These are phyloP conservation scores for Penicillium sp. DNA, from an alignment of 2,329 filamentous ascomycete species.

Conservation along the genomic window DNA sequence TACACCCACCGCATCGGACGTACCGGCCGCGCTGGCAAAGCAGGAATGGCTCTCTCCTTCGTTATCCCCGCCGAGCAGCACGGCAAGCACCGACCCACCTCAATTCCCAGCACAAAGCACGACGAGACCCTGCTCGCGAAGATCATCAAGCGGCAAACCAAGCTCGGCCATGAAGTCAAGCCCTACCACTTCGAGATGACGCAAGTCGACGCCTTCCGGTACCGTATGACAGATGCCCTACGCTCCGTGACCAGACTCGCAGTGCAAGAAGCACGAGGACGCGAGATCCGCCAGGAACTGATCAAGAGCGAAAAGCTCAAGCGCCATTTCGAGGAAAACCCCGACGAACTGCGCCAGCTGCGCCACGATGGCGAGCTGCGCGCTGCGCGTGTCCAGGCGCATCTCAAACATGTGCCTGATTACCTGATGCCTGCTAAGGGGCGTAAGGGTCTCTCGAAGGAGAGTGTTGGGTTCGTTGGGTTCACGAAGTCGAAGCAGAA, in stretches of 20 bases:
- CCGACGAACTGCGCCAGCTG: constrained; percentile 79
- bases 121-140: constrained; percentile 82
- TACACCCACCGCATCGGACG: constrained; percentile 97
- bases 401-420: constrained; percentile 91
- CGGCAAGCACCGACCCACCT: constrained; percentile 86
- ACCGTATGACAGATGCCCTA: constrained; percentile 89
- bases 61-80: constrained; percentile 79
- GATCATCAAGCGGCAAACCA: constrained; percentile 75
- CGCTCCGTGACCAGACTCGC: constrained; percentile 86
- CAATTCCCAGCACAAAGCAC: constrained; percentile 69
- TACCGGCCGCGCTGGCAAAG: constrained; percentile 85
- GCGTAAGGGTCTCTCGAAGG: constrained; percentile 64
- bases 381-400: constrained; percentile 78
- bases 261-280: constrained; percentile 82
- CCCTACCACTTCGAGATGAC: constrained; percentile 94
- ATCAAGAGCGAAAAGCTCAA: constrained; percentile 93
- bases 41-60: constrained; percentile 94
- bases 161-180: constrained; percentile 77
- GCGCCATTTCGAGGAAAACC: constrained; percentile 96
- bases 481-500: constrained; percentile 54
- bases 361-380: constrained; percentile 87
- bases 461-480: constrained; percentile 75
- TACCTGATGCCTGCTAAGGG: constrained; percentile 82
- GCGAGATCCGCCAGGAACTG: constrained; percentile 84
- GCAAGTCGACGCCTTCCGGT: constrained; percentile 89